Conservation (phyloP, 257 asterid genomes). For the Salvia splendens region DNA sequence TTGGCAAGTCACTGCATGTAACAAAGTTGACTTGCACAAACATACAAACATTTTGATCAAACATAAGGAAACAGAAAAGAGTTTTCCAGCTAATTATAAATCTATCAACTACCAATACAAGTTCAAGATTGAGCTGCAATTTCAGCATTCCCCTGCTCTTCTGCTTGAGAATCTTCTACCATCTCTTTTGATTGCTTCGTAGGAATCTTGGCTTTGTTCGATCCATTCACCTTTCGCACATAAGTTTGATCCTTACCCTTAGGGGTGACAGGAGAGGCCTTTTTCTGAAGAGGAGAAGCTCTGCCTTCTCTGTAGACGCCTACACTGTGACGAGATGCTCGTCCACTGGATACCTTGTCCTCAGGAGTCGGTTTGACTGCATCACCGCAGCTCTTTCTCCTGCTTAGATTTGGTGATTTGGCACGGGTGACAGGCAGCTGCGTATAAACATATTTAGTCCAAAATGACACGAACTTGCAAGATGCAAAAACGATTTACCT, state of each 20-base stretch:
- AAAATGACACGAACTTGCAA: neutral
- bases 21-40: constrained; percentile 37
- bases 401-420: constrained; percentile 75
- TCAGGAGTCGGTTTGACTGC: constrained; percentile 52
- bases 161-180: constrained; percentile 29
- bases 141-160: constrained; percentile 37
- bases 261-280: constrained; percentile 49
- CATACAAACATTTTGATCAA: constrained; percentile 13
- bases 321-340: constrained; percentile 63
- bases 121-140: constrained; percentile 47
- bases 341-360: constrained; percentile 47
- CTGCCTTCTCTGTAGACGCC: constrained; percentile 53
- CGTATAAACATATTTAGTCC: constrained; percentile 29
- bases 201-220: constrained; percentile 34
- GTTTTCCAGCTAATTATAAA: constrained; percentile 37
- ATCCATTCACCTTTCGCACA: constrained; percentile 45
- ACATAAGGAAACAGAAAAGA: constrained; percentile 33
- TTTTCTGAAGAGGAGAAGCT: constrained; percentile 38
- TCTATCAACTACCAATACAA: constrained; percentile 28
- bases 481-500: neutral
- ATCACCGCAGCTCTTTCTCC: constrained; percentile 89
- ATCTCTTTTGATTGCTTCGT: constrained; percentile 42
- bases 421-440: constrained; percentile 97
- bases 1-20: constrained; percentile 30
- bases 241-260: constrained; percentile 51